phyloP scores from a whole-genome alignment of 352 stramenopile genomes.

The Phytophthora uliginosa region DNA sequence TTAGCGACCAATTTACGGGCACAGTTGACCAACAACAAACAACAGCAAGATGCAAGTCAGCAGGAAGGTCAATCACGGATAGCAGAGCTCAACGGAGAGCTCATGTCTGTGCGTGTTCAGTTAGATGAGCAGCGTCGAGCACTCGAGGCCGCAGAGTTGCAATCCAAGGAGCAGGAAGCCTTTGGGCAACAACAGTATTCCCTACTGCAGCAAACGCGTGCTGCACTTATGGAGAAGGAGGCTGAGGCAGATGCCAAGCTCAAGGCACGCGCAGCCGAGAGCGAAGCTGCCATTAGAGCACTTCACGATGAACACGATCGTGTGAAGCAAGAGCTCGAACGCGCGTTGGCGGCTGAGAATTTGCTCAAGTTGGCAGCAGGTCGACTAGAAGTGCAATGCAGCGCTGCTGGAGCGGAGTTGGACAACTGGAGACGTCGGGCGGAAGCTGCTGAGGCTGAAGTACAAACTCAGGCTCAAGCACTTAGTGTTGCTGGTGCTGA shows the following conservation, averaged over 20 bases:
- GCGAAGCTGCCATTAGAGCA: conserved; percentile 35
- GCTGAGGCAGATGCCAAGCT: conserved; percentile 48
- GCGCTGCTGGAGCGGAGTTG: conserved; percentile 45
- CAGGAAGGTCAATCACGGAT: conserved; percentile 74
- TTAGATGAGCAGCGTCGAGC: conserved; percentile 78
- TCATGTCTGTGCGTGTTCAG: conserved; percentile 84
- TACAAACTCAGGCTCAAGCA: conserved; percentile 11
- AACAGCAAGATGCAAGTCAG: conserved; percentile 60
- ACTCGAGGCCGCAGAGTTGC: conserved; percentile 72
- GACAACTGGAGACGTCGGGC: conserved; percentile 47
- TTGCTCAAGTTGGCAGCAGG: conserved; percentile 40
- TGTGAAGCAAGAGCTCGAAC: conserved; percentile 54
- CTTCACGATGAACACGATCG: conserved; percentile 56
- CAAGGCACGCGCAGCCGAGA: conserved; percentile 48
- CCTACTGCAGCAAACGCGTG: conserved; percentile 62
- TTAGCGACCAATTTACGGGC: conserved; percentile 61
- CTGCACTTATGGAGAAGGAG: conserved; percentile 60
- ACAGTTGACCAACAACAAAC: conserved; percentile 69
- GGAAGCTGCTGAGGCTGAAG: conserved; percentile 43
- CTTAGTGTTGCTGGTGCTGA: conserved; percentile 1
- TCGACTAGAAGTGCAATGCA: conserved; percentile 49
- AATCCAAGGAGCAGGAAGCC: conserved; percentile 69
- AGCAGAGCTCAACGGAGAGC: conserved; percentile 69
- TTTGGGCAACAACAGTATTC: conserved; percentile 63
- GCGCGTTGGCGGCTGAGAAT: conserved; percentile 38